Evolutionary conservation across 1,284 basidiomycete species (phyloP), one percentile per base, ranked within the genome.

Genomic region (Cryptococcus neoformans): DNA sequence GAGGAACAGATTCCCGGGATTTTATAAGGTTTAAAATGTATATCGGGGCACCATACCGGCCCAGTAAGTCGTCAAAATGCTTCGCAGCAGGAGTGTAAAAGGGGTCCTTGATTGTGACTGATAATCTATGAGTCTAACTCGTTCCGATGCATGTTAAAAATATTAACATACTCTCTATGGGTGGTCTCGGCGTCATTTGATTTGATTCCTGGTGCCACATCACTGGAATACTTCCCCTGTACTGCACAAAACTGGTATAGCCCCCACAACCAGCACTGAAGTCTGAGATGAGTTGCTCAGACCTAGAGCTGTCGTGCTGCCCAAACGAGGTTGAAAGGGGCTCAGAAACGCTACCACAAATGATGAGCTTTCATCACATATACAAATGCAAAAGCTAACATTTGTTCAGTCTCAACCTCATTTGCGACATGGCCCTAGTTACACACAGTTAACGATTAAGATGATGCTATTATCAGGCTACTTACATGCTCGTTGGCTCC

Each of bases 381-480:
- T 17, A 37, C 28, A n/a, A 17, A 14, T 11, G 21, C 16, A n/a
- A 28, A 3, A 44, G 58, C 72, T 58, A 36, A 73, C 73, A 99
- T 96, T 71, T 99, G 96, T 70, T 99, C 96, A 0, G 94, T 98
- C 77, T 99, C 96, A 2, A 99, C 96, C 76, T 99, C 96, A 69
- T 99, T 99, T 1, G 95, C 96, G 1, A 99, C 96, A 70, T 97
- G 91, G 2, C 96, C 96, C 89, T 94, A 66, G 4, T 2, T 38
- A n/a, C 46, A 41, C 10, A 10, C 17, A 58, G 39, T 54, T 42
- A 41, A 41, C 1, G 40, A 41, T 41, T 11, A 5, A 5, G 28
- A 28, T 41, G 12, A 12, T 41, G 40, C 3, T 41, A 5, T 49
- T 48, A 4, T 37, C 6, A 37, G 14, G 17, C 14, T 6, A 54